A percentile compares a stretch with the other conserved stretches of the same genome.
phyloP scores from a whole-genome alignment of 306 rosid species.

The Pyrus communis region DNA sequence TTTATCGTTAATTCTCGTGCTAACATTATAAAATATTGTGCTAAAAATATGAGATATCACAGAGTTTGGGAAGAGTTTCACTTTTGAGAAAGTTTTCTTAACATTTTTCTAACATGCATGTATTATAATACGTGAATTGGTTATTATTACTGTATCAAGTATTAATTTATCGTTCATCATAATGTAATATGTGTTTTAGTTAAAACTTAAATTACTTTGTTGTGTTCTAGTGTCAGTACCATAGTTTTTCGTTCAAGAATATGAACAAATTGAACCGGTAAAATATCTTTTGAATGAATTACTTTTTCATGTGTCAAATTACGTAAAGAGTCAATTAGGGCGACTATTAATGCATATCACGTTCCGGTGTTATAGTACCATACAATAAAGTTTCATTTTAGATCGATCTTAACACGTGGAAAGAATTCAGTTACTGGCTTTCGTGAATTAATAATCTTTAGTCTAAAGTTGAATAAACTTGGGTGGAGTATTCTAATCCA shows the following conservation, averaged over 20 bases:
- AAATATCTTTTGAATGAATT: not conserved
- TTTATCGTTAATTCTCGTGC: no score
- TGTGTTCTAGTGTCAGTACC: not conserved
- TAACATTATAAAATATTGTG: no score
- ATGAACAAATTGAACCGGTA: not conserved
- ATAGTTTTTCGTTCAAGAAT: no score
- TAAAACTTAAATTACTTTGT: no score
- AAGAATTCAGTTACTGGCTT: not conserved
- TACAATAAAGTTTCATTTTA: no score
- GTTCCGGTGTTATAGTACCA: no score
- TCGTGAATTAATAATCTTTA: not conserved
- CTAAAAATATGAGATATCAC: no score
- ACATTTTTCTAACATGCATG: no score
- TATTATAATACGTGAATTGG: no score
- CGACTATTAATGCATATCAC: no score
- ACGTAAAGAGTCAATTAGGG: not conserved
- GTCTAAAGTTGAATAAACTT: not conserved
- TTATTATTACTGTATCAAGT: not conserved
- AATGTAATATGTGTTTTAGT: not conserved
- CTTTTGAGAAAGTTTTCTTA: fast-evolving
- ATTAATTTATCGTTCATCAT: no score
- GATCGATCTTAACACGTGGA: not conserved
- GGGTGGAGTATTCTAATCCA: not conserved
- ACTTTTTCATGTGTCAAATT: not conserved
- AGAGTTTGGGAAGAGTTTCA: fast-evolving